Base-by-base conservation (phyloP, 305 asterid species). In the Fraxinus greggii region DNA sequence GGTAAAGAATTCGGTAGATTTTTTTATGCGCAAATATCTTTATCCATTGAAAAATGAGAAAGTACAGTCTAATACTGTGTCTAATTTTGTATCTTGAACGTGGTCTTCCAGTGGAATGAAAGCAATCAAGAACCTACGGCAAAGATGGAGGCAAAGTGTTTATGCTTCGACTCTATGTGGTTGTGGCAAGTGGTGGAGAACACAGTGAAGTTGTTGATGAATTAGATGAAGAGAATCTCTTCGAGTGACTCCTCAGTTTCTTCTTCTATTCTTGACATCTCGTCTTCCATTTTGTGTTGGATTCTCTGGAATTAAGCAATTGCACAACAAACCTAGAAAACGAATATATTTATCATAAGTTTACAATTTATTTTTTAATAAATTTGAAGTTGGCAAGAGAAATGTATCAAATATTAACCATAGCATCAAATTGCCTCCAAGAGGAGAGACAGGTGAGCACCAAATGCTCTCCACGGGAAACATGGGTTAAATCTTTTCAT, bases 291-390 rank as follows among this genome's bases (percentile, higher is more conserved):
- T 67, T 86, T 87, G 76, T 85, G 88, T 77, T 85, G 88, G 1
- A 76, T 89, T 89, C 79, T 76, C 92, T 12, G 92, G 92, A 80
- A 90, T 89, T 2, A 91, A 78, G 33, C 97, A 91, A 67, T 87
- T 83, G 88, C 93, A 89, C 19, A 89, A 38, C n/a, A 86, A 76
- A 79, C 95, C 97, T 92, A 3, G 19, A 79, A 23, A 12, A 26
- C 9, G 32, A 65, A 21, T 28, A 48, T 35, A 40, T 17, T 31
- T 38, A 72, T 74, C 24, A 6, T 36, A 36, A 65, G 77, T 1
- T 0, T 23, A 61, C 2, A 21, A 21, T 23, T 63, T 21, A 8
- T 63, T 21, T 63, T 21, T 63, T 23, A 63, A 23, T 63, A 21
- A 7, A 63, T 63, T 3, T 63, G 1, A 21, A 21, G 54, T 40